Evolutionary conservation across 768 basidiomycete species (phyloP).

Genomic region (Leccinum arenicola): DNA sequence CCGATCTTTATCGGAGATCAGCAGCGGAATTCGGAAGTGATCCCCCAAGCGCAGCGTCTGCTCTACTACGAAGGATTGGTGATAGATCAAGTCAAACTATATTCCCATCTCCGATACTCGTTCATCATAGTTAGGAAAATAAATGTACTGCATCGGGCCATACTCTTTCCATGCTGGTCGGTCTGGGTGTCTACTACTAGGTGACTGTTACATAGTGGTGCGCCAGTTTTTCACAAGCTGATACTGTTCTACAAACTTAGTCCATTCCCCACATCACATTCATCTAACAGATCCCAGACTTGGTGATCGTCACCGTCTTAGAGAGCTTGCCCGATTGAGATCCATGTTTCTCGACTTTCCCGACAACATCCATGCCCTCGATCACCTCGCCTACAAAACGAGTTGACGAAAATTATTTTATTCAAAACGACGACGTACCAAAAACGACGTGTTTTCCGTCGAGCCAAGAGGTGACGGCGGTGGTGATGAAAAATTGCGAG

Average conservation of each 20-base stretch:
- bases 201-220: not conserved
- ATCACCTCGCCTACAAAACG: slow-evolving; percentile 11
- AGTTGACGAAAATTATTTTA: not conserved
- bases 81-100: too few relatives aligned
- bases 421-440: slow-evolving; percentile 41
- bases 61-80: too few relatives aligned
- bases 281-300: not conserved
- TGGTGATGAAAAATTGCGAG: slow-evolving; percentile 89
- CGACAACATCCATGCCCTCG: not conserved
- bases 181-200: not conserved
- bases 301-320: not conserved
- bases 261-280: not conserved
- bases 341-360: not conserved
- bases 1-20: slow-evolving; percentile 6
- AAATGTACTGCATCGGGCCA: not conserved
- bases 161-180: not conserved
- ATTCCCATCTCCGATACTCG: not conserved
- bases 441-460: slow-evolving; percentile 87
- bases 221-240: not conserved
- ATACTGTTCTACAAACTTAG: not conserved
- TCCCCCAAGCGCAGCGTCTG: not conserved
- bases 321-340: not conserved
- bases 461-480: slow-evolving; percentile 73
- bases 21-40: slow-evolving; percentile 1
- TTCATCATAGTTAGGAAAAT: not conserved